Evolutionary conservation across 176 grass and related monocot species (phyloP).

Genomic region (Hordeum vulgare): MorexV3_pseudomolecules_assembly NC_058524.1:159946348-159946847

Average conservation of each 20-base stretch:
- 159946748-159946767: slow-evolving; percentile 82
- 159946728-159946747: slow-evolving; percentile 74
- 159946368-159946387: not conserved
- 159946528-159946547: slow-evolving; percentile 61
- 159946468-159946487: slow-evolving; percentile 80
- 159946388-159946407: not conserved
- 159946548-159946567: slow-evolving; percentile 75
- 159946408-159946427: slow-evolving; percentile 10
- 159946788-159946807: slow-evolving; percentile 69
- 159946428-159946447: slow-evolving; percentile 65
- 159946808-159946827: slow-evolving; percentile 73
- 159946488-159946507: slow-evolving; percentile 86
- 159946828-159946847: slow-evolving; percentile 65
- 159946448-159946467: slow-evolving; percentile 83
- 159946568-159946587: slow-evolving; percentile 79
- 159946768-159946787: slow-evolving; percentile 52
- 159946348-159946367: not conserved
- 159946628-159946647: slow-evolving; percentile 32
- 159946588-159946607: slow-evolving; percentile 67
- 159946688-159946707: slow-evolving; percentile 79
- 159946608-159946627: slow-evolving; percentile 74
- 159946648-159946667: slow-evolving; percentile 62
- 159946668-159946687: slow-evolving; percentile 80
- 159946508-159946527: slow-evolving; percentile 31
- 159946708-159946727: slow-evolving; percentile 78